Conservation (phyloP, 345 rosid species). For the Noccaea caerulescens region DNA sequence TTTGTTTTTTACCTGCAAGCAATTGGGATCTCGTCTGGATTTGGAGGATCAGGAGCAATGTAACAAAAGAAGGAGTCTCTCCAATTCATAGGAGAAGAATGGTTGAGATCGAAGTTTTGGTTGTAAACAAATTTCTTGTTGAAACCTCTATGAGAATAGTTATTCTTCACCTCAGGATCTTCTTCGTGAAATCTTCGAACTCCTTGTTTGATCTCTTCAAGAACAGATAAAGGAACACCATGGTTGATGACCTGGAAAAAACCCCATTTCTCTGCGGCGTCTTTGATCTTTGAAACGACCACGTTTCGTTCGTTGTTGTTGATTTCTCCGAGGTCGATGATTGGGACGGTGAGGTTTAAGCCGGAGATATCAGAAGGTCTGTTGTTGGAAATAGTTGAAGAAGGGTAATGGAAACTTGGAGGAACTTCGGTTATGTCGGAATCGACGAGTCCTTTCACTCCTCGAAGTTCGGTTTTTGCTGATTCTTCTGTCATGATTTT, state of each 20-base stretch:
- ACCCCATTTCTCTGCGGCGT: conserved; percentile 42
- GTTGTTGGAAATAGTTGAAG: conserved; percentile 23
- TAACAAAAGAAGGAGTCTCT: conserved; percentile 43
- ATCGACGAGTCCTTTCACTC: conserved; percentile 53
- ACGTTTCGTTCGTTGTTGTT: background rate
- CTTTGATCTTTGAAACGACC: conserved; percentile 38
- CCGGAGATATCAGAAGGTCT: conserved; percentile 4
- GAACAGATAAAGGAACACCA: conserved; percentile 46
- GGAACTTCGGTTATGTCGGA: conserved; percentile 45
- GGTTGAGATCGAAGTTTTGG: conserved; percentile 39
- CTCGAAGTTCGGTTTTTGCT: conserved; percentile 24
- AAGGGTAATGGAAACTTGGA: conserved; percentile 36
- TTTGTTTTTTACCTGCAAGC: conserved; percentile 44
- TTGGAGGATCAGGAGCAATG: conserved; percentile 47
- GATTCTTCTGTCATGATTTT: conserved; percentile 17
- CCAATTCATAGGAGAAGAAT: conserved; percentile 43
- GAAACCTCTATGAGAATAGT: background rate
- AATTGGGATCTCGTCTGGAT: conserved; percentile 47
- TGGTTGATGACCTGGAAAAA: conserved; percentile 60
- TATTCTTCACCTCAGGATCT: conserved; percentile 28
- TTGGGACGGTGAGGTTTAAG: conserved; percentile 38
- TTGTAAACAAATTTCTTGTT: conserved; percentile 26
- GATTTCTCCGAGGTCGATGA: conserved; percentile 45
- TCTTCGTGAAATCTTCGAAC: conserved; percentile 34
- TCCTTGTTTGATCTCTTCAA: conserved; percentile 40